Evolutionary conservation across 83 land plant genomes (phyloP), one percentile per base, ranked within the genome.

Genomic region (Thuja plicata): DNA sequence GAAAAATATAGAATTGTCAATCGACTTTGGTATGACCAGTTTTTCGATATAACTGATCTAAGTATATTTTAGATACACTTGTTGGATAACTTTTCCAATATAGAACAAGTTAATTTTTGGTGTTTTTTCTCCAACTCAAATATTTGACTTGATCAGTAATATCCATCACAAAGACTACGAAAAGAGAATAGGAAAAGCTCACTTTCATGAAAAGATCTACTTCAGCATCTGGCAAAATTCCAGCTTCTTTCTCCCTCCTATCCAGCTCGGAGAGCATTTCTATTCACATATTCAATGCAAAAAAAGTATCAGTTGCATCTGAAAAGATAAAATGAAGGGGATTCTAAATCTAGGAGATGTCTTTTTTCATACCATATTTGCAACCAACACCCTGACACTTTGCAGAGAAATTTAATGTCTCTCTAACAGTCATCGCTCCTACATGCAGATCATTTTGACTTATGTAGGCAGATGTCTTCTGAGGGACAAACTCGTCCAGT

Each of bases 181-280:
- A 27, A 27, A 66, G 32, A 27, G 19, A 35, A 77, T 0, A 37
- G 8, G 16, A 77, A 15, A 38, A 41, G 80, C 83, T 24, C 46
- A 38, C 38, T 37, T 78, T 92, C 93, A 92, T 92, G 80, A 93
- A 95, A 57, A 94, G 92, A 83, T 66, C 73, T 24, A 66, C 88
- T 84, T 94, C 95, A 38, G 94, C 90, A 30, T 94, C 95, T 13
- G 94, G 95, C 30, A 91, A 87, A 32, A 94, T 94, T 5, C 97
- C 95, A 2, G 91, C 93, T 4, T 94, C 91, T 66, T 92, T 95
- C 88, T 94, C 95, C 55, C 96, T 92, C 76, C 87, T 92, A 55
- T 91, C 92, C 82, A 95, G 90, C 90, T 95, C 93, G 76, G 88
- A n/a, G 8, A 95, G 78, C n/a, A 66, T 5, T 2, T 66, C n/a